Evolutionary conservation across 768 basidiomycete species (phyloP), one percentile per base, ranked within the genome.

Genomic region (Cystofilobasidium capitatum): DNA sequence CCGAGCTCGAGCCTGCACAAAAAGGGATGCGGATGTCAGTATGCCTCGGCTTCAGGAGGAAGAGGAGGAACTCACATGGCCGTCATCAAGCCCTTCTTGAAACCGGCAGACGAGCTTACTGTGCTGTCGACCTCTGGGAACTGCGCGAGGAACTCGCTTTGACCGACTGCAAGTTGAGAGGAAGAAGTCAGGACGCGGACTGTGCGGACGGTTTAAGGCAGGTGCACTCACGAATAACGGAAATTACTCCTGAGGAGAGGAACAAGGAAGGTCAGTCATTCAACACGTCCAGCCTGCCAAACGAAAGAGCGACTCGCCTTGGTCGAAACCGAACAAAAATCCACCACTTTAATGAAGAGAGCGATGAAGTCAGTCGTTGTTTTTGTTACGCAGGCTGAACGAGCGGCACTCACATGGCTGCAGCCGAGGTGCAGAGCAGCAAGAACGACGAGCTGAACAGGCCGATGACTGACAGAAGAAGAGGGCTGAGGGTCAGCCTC

Each of bases 1-100:
- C 58, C 58, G 33, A 60, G 58, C 58, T 60, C 58, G 36, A 60
- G 58, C 24, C 36, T 60, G n/a, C 20, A 33, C 36, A 36, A 26
- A 14, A 22, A 40, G 36, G 7, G 36, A 14, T 40, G 36, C 14
- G 26, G 29, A 12, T 42, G 26, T 22, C 16, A n/a, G n/a, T n/a
- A n/a, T n/a, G n/a, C n/a, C n/a, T n/a, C n/a, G n/a, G n/a, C n/a
- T n/a, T n/a, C n/a, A n/a, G n/a, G n/a, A n/a, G n/a, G n/a, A n/a
- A n/a, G n/a, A n/a, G n/a, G n/a, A n/a, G 45, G 22, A 26, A 51
- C 49, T 51, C 24, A 51, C 49, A n/a, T n/a, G n/a, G n/a, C n/a
- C 3, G 49, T 54, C 49, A 60, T 44, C 1, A 39, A 33, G 37
- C 58, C 58, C 36, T 60, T 60, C 26, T 36, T 33, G 24, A 60